These are phyloP conservation scores for Hymenoscyphus fraxineus DNA, from an alignment of 2,329 filamentous ascomycete species.

Conservation along the genomic window DNA sequence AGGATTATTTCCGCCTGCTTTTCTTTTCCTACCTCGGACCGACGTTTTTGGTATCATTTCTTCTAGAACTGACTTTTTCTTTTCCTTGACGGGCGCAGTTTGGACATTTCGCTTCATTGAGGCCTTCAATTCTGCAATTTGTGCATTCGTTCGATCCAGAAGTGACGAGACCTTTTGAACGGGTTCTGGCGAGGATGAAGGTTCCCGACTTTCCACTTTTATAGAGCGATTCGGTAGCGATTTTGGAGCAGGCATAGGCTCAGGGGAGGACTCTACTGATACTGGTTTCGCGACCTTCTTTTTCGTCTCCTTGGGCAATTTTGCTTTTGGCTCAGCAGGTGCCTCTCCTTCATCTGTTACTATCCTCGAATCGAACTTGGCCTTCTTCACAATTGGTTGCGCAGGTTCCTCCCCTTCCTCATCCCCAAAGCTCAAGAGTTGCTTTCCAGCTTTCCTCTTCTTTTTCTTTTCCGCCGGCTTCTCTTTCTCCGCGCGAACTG, in stretches of 20 bases:
- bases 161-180: conserved; percentile 38
- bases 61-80: conserved; percentile 66
- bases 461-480: conserved; percentile 46
- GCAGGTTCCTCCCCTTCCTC: conserved; percentile 54
- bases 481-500: conserved; percentile 40
- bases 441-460: conserved; percentile 69
- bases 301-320: conserved; percentile 32
- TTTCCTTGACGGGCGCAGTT: conserved; percentile 48
- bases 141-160: conserved; percentile 70
- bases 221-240: conserved; percentile 28
- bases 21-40: conserved; percentile 66
- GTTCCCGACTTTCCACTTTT: conserved; percentile 33
- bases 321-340: conserved; percentile 32
- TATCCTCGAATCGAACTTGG: conserved; percentile 74
- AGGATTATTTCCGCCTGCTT: conserved; percentile 51
- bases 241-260: conserved; percentile 34
- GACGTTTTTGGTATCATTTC: conserved; percentile 71
- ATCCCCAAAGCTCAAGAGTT: conserved; percentile 72
- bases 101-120: conserved; percentile 69
- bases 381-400: conserved; percentile 62
- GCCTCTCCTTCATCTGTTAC: conserved; percentile 56
- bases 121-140: conserved; percentile 76
- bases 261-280: conserved; percentile 39
- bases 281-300: conserved; percentile 31
- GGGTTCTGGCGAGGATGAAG: conserved; percentile 38